Evolutionary conservation across 2,329 filamentous ascomycete species (phyloP).

Genomic region (Botrytis cinerea): DNA sequence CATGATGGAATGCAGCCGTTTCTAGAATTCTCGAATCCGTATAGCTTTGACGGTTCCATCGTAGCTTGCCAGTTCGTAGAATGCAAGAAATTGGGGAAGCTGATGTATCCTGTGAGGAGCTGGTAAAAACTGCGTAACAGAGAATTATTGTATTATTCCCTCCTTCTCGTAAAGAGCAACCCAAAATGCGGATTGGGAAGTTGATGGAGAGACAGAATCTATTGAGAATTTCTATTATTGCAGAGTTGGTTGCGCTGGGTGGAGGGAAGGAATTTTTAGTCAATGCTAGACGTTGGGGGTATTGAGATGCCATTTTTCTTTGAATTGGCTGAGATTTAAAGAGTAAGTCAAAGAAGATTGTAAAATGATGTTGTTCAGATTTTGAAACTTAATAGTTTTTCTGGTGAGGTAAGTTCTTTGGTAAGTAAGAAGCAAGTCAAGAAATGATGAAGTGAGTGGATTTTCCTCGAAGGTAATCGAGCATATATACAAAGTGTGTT

Average conservation of each 20-base stretch:
- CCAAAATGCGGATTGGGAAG: background rate
- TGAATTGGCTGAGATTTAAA: background rate
- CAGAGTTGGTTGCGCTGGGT: background rate
- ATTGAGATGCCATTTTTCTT: background rate
- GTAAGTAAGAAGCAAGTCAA: background rate
- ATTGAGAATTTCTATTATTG: background rate
- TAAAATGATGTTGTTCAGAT: accelerated
- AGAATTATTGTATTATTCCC: background rate
- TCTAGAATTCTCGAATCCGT: background rate
- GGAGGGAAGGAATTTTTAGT: background rate
- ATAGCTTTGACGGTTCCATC: background rate
- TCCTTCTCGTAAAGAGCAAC: background rate
- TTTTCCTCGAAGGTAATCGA: background rate
- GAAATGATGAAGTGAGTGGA: background rate
- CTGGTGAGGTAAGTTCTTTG: background rate
- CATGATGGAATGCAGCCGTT: background rate
- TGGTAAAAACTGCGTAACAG: background rate
- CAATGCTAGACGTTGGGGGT: background rate
- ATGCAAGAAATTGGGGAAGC: background rate
- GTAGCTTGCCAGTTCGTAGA: background rate
- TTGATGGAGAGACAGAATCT: background rate
- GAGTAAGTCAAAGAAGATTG: accelerated
- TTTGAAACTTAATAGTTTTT: background rate
- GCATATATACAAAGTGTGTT: background rate
- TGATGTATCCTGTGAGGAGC: background rate